A percentile compares a stretch with the other conserved stretches of the same genome.
Evolutionary conservation across 1,284 basidiomycete species (phyloP).

Genomic region (Gymnopus androsaceus): DNA sequence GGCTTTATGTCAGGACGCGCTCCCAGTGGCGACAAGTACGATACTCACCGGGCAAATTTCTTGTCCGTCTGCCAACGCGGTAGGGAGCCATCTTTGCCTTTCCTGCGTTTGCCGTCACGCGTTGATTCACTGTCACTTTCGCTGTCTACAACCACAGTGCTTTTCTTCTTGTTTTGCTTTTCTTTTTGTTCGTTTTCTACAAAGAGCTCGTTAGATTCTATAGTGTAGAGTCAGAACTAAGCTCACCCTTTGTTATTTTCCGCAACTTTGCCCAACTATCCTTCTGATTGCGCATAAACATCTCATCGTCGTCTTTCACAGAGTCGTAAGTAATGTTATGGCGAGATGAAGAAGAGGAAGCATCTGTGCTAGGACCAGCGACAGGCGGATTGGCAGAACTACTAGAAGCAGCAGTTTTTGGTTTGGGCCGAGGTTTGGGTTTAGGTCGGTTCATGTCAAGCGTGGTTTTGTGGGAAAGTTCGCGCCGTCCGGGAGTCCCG

Average conservation of each 20-base stretch:
- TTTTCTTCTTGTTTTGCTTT: constrained; percentile 2
- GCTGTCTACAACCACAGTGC: constrained; percentile 17
- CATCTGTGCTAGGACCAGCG: too few species aligned
- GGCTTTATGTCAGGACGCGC: constrained; percentile 23
- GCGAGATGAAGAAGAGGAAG: constrained; percentile 23
- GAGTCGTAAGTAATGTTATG: constrained; percentile 24
- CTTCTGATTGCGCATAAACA: constrained; percentile 62
- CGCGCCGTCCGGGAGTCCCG: too few species aligned
- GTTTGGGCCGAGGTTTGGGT: constrained; percentile 51
- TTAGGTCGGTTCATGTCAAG: too few species aligned
- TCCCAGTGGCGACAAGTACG: neutral
- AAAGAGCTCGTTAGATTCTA: constrained; percentile 16
- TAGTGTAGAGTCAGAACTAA: too few species aligned
- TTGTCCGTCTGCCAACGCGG: constrained; percentile 37
- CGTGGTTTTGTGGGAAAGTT: too few species aligned
- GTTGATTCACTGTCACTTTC: constrained; percentile 30
- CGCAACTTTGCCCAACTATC: constrained; percentile 61
- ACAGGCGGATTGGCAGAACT: constrained; percentile 17
- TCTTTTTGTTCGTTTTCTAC: constrained; percentile 7
- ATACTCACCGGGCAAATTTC: constrained; percentile 35
- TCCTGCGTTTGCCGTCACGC: constrained; percentile 17
- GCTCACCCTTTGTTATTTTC: constrained; percentile 53
- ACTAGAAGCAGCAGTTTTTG: neutral
- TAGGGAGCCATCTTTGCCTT: constrained; percentile 29
- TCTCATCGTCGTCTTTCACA: constrained; percentile 57